Conservation (phyloP, 2,329 filamentous ascomycete species). For the Conoideocrella luteorostrata region DNA sequence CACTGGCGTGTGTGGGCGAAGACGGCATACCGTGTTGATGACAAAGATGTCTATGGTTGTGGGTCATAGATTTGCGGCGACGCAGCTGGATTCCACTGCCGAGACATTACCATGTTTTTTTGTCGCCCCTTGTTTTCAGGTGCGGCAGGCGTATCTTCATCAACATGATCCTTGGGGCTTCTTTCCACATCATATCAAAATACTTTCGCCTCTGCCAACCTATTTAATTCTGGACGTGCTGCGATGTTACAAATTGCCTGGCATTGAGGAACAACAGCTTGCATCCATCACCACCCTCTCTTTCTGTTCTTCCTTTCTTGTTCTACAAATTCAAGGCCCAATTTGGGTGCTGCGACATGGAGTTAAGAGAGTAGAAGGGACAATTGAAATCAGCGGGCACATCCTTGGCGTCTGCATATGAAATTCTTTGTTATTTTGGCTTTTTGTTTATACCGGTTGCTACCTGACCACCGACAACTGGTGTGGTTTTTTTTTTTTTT, state of each 20-base stretch:
- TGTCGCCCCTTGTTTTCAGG: too few species aligned
- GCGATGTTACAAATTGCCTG: too few species aligned
- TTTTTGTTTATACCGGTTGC: not conserved
- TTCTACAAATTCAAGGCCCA: not conserved
- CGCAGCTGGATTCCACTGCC: constrained; percentile 18
- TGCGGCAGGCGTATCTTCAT: too few species aligned
- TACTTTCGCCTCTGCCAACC: too few species aligned
- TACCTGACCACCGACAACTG: too few species aligned
- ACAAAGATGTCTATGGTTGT: constrained; percentile 29
- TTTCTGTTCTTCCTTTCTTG: constrained; percentile 2
- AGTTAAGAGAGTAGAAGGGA: constrained; percentile 10
- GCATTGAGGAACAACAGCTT: too few species aligned
- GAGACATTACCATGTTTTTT: too few species aligned
- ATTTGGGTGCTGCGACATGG: constrained; percentile 1
- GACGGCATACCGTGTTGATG: constrained; percentile 56
- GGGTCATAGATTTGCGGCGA: too few species aligned
- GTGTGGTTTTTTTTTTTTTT: not conserved
- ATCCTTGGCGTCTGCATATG: constrained; percentile 14
- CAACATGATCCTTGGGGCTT: too few species aligned
- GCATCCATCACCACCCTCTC: too few species aligned
- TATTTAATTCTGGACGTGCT: too few species aligned
- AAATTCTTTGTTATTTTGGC: not conserved
- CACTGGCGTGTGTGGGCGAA: constrained; percentile 88
- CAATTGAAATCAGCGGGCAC: constrained; percentile 4
- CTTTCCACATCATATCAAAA: too few species aligned